Evolutionary conservation across 495 filamentous ascomycete genomes (phyloP).

Genomic region (Copromyces sp.): DNA sequence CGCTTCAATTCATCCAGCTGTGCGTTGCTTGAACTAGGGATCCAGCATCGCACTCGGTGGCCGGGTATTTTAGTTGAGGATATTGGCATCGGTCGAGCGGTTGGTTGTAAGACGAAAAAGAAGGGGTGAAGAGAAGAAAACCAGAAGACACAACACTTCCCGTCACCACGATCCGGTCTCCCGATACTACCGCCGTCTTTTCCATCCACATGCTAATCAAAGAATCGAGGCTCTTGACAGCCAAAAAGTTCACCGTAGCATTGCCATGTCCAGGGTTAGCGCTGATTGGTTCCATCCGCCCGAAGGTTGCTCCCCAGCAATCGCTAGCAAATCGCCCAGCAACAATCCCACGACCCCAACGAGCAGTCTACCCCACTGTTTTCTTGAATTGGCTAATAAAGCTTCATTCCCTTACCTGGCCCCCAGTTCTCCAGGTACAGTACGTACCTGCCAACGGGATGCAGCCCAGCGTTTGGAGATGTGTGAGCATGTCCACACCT

Average conservation of each 20-base stretch:
- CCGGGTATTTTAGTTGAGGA: background rate
- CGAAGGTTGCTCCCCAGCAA: conserved; percentile 9
- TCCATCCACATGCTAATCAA: conserved; percentile 1
- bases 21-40: too few species aligned
- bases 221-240: background rate
- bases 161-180: background rate
- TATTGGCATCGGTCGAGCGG: background rate
- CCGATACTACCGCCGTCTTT: conserved; percentile 1
- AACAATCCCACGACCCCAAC: conserved; percentile 5
- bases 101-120: background rate
- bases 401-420: background rate
- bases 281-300: conserved; percentile 23
- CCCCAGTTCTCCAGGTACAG: background rate
- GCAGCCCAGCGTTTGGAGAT: background rate
- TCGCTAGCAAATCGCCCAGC: conserved; percentile 4
- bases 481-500: background rate
- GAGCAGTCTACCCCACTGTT: background rate
- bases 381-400: background rate
- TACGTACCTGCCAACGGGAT: background rate
- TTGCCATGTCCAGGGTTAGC: background rate
- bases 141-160: background rate
- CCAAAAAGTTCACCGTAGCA: background rate
- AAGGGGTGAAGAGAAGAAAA: background rate
- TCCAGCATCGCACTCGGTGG: too few species aligned
- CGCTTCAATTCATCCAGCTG: too few species aligned